phyloP scores from a whole-genome alignment of 1,284 basidiomycete genomes.

The Omphalotus olearius region DNA sequence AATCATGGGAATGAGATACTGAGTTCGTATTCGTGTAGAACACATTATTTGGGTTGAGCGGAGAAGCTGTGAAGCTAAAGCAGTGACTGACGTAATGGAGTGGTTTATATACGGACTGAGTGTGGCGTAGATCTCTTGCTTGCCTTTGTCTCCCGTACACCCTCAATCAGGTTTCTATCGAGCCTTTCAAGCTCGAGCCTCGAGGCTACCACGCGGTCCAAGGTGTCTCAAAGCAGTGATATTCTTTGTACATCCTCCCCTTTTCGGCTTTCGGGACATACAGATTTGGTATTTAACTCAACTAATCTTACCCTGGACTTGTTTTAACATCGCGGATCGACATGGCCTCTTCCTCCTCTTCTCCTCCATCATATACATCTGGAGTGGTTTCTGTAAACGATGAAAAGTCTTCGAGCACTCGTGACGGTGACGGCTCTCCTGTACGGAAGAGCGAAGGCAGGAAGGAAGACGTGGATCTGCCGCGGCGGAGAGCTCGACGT shows the following conservation, averaged over 20 bases:
- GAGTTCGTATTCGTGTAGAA: too few relatives aligned
- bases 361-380: constrained; percentile 8
- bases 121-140: constrained; percentile 5
- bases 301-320: background rate
- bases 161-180: background rate
- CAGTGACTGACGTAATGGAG: background rate
- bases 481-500: constrained; percentile 13
- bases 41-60: too few relatives aligned
- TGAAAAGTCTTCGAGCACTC: background rate
- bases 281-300: constrained; percentile 6
- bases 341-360: constrained; percentile 6
- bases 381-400: background rate
- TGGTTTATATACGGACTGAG: background rate
- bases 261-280: constrained; percentile 2
- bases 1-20: too few relatives aligned
- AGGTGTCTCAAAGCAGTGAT: background rate
- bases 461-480: background rate
- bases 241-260: background rate
- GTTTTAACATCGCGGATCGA: background rate
- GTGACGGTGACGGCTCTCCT: background rate
- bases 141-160: background rate
- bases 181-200: background rate
- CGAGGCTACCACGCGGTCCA: constrained; percentile 6
- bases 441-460: background rate
- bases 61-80: background rate